phyloP scores from a whole-genome alignment of 768 basidiomycete genomes.

The Antrodiella citrinella region DNA sequence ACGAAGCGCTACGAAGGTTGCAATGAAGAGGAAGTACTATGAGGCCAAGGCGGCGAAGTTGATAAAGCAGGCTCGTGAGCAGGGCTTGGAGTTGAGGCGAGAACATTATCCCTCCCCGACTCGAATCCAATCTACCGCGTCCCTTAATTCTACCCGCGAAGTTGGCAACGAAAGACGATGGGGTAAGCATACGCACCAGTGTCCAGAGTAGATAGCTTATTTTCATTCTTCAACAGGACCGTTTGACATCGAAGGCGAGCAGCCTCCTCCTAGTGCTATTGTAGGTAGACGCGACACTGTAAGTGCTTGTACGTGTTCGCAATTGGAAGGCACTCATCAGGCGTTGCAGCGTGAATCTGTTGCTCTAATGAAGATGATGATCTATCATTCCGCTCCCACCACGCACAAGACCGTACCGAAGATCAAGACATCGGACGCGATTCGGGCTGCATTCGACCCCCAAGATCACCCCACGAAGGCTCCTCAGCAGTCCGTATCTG shows the following conservation, averaged over 20 bases:
- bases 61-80: constrained; percentile 35
- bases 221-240: constrained; percentile 39
- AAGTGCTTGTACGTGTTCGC: constrained; percentile 11
- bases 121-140: constrained; percentile 6
- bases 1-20: constrained; percentile 30
- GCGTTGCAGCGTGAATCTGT: constrained; percentile 39
- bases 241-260: constrained; percentile 55
- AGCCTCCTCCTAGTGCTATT: constrained; percentile 65
- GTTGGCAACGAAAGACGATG: constrained; percentile 17
- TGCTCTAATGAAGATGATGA: constrained; percentile 45
- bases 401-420: constrained; percentile 48
- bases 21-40: constrained; percentile 36
- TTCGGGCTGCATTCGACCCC: constrained; percentile 42
- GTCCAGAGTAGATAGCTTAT: no score
- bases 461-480: constrained; percentile 37
- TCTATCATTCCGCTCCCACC: constrained; percentile 46
- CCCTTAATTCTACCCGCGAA: constrained; percentile 11
- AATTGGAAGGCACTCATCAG: background rate
- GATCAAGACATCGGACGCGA: constrained; percentile 33
- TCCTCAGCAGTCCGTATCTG: constrained; percentile 48
- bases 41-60: constrained; percentile 37
- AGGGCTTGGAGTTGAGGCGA: constrained; percentile 32
- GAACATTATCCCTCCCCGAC: constrained; percentile 2
- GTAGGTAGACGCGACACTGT: constrained; percentile 64
- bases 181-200: constrained; percentile 20